Percentiles rank a stretch among this genome's conserved stretches.
Evolutionary conservation across 495 filamentous ascomycete species (phyloP).

Genomic region (Extremus antarcticus): DNA sequence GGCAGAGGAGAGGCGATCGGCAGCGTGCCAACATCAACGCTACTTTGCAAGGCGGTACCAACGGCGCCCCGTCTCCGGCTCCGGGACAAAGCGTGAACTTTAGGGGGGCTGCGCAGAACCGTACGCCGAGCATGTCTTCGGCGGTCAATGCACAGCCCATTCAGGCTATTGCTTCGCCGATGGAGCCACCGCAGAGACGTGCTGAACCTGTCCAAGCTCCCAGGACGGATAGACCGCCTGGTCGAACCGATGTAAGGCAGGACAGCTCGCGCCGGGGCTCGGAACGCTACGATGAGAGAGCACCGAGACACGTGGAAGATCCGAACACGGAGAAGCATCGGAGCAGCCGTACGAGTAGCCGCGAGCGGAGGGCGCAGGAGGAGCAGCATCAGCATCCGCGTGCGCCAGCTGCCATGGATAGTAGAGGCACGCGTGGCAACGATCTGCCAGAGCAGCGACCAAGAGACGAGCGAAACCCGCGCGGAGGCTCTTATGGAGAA

Average conservation of each 20-base stretch:
- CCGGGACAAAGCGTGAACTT: constrained; percentile 15
- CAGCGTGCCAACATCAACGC: constrained; percentile 11
- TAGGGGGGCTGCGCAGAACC: constrained; percentile 14
- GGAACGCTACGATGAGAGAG: not conserved
- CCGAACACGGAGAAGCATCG: constrained; percentile 5
- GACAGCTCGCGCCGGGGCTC: constrained; percentile 4
- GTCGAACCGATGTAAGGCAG: not conserved
- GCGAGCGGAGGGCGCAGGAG: constrained; percentile 12
- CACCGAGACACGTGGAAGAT: not conserved
- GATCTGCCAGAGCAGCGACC: constrained; percentile 8
- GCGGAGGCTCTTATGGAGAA: not conserved
- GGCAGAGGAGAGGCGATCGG: constrained; percentile 3
- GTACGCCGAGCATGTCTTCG: constrained; percentile 1
- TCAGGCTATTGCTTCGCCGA: constrained; percentile 5
- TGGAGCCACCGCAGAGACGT: constrained; percentile 5
- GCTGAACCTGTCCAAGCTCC: not conserved
- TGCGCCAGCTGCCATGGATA: constrained; percentile 1
- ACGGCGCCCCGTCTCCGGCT: not conserved
- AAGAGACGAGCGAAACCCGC: constrained; percentile 7
- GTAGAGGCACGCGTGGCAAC: constrained; percentile 2
- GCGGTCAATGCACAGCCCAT: not conserved
- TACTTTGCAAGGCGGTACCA: not conserved
- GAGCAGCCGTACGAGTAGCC: constrained; percentile 2
- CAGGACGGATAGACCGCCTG: constrained; percentile 1
- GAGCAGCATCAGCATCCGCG: constrained; percentile 5